These are phyloP conservation scores for Macaranga tanarius DNA, from an alignment of 441 rosid genomes.

Conservation along the genomic window DNA sequence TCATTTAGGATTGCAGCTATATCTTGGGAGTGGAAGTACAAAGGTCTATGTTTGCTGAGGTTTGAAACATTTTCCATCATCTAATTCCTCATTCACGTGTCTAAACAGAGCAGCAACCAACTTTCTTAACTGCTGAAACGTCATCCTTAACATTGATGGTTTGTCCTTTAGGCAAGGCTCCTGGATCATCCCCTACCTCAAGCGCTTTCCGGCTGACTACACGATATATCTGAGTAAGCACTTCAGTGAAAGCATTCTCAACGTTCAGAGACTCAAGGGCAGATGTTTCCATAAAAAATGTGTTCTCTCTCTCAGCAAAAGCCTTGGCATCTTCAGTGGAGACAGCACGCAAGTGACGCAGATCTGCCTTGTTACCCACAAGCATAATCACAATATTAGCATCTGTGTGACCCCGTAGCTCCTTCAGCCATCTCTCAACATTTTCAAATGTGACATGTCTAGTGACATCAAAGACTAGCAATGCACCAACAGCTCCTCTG, in stretches of 20 bases:
- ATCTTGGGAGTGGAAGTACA: background rate
- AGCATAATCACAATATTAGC: conserved; percentile 85
- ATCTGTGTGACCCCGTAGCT: conserved; percentile 78
- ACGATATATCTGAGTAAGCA: conserved; percentile 69
- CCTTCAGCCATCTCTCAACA: conserved; percentile 76
- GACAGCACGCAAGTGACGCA: conserved; percentile 78
- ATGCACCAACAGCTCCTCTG: conserved; percentile 89
- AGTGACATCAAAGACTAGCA: conserved; percentile 85
- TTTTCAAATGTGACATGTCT: conserved; percentile 74
- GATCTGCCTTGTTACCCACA: conserved; percentile 79
- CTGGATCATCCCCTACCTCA: conserved; percentile 58
- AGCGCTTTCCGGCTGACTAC: conserved; percentile 78
- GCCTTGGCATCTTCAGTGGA: conserved; percentile 69
- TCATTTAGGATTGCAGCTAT: background rate
- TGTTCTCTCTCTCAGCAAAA: conserved; percentile 67
- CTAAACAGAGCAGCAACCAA: conserved; percentile 61
- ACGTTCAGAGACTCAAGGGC: conserved; percentile 75
- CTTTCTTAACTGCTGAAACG: conserved; percentile 72
- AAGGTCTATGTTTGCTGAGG: conserved; percentile 14
- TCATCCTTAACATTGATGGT: conserved; percentile 70
- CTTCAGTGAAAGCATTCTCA: conserved; percentile 75
- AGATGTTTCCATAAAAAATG: conserved; percentile 82
- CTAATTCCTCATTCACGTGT: conserved; percentile 8
- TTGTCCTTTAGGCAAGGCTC: conserved; percentile 69
- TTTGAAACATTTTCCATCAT: conserved; percentile 1